Conservation (phyloP, 805 yeast species). For the Candida ipomoeae region DNA sequence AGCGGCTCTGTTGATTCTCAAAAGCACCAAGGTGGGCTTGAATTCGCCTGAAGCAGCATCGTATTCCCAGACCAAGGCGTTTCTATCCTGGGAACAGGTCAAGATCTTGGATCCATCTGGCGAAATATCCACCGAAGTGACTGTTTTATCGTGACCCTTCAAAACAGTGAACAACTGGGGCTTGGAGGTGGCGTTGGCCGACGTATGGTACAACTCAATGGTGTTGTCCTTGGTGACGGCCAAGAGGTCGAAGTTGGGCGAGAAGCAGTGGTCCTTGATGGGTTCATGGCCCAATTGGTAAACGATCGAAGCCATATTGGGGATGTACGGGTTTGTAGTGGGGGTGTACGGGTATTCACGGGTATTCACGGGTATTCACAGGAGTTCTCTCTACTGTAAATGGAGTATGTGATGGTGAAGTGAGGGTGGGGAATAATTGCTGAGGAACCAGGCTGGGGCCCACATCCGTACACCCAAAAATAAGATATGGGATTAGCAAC, state of each 20-base stretch:
- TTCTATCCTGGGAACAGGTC: constrained; percentile 96
- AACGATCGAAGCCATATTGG: constrained; percentile 19
- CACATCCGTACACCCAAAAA: neutral
- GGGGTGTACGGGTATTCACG: neutral
- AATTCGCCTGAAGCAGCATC: constrained; percentile 54
- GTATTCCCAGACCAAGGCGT: constrained; percentile 90
- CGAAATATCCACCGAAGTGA: constrained; percentile 92
- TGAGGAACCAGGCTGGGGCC: neutral
- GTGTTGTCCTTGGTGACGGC: constrained; percentile 80
- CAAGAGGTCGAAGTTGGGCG: constrained; percentile 55
- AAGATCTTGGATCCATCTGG: constrained; percentile 77
- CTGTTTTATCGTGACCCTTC: constrained; percentile 85
- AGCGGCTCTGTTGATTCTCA: constrained; percentile 93
- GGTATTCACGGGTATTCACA: constrained; percentile 5
- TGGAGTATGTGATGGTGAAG: neutral
- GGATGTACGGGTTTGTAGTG: no score
- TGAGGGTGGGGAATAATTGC: neutral
- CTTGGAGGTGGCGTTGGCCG: constrained; percentile 34
- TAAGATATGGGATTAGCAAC: no score
- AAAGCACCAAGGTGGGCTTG: constrained; percentile 86
- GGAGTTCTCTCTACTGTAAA: constrained; percentile 21
- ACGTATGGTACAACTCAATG: constrained; percentile 67
- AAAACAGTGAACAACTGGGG: constrained; percentile 66
- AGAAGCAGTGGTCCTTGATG: constrained; percentile 87
- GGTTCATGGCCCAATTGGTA: constrained; percentile 78